Percentiles rank a stretch among this genome's conserved stretches.
phyloP scores from a whole-genome alignment of 176 grass and related monocot genomes.

The Aegilops tauschii region DNA sequence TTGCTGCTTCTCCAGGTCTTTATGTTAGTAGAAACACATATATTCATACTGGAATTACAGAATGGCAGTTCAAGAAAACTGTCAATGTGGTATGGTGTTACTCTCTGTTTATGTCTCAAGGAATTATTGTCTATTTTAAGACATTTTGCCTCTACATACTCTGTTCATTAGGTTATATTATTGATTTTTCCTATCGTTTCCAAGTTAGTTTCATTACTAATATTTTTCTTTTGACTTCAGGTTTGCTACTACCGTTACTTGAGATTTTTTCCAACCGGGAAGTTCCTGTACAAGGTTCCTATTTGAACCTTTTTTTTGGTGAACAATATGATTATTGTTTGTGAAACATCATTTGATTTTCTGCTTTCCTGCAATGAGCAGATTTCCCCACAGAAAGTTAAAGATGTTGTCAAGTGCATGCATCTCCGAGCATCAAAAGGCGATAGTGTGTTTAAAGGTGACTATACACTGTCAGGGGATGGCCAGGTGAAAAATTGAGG shows the following conservation, averaged over 20 bases:
- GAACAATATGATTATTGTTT: not conserved
- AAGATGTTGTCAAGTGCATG: constrained; percentile 93
- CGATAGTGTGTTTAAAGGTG: constrained; percentile 89
- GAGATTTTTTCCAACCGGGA: constrained; percentile 86
- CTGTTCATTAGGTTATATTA: not conserved
- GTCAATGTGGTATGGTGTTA: constrained; percentile 85
- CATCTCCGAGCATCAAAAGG: constrained; percentile 79
- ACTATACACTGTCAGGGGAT: constrained; percentile 67
- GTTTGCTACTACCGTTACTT: constrained; percentile 93
- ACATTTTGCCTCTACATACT: not conserved
- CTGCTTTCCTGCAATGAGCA: constrained; percentile 30
- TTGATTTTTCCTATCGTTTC: not conserved
- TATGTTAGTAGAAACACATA: constrained; percentile 99
- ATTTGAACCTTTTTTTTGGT: not conserved
- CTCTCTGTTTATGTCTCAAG: constrained; percentile 15
- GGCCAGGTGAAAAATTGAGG: constrained; percentile 45
- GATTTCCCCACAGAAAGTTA: constrained; percentile 88
- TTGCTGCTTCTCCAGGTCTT: constrained; percentile 63
- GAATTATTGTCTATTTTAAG: not conserved
- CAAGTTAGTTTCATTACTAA: constrained; percentile 10
- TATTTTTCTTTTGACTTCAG: constrained; percentile 30
- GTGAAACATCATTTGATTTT: constrained; percentile 9
- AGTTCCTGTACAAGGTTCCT: constrained; percentile 91
- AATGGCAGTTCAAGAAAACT: constrained; percentile 95
- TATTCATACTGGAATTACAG: constrained; percentile 87